Evolutionary conservation across 805 yeast genomes (phyloP), one percentile per base, ranked within the genome.

Genomic region (Yamadazyma nakazawae): DNA sequence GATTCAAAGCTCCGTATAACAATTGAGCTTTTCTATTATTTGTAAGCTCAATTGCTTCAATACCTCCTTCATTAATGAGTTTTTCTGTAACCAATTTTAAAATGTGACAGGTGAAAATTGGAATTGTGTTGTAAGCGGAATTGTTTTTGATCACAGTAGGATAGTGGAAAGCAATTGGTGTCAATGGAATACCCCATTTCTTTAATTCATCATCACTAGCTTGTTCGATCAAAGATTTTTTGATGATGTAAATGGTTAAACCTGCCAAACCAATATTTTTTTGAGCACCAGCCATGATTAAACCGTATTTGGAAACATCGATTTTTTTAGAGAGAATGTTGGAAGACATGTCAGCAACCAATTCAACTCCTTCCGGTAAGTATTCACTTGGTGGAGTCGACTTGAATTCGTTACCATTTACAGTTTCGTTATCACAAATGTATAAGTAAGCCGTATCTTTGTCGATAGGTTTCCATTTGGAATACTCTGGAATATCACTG

Each of bases 191-290:
- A 14, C 79, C 79, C 43, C 82, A 68, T 32, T 70, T 67, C 37
- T 63, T 72, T 56, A 90, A 72, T 54, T 81, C 82, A 1, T 72
- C 84, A 53, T 81, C 87, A 2, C 80, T 55, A 3, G 89, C 81
- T 53, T 81, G 81, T 24, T 82, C 85, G 24, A 94, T 68, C 46
- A 94, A 75, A 1, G 83, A 61, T 64, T 90, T 92, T 68, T 88
- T 89, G 67, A 91, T 84, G 58, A 94, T 92, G 66, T 90, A 92
- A 52, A 94, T 76, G 13, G 97, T 85, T 54, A 94, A 80, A 34
- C 99, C 99, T 9, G 99, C 97, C 61, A 94, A 73, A 46, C 99
- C 99, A 61, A 94, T 89, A 66, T 94, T 94, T 70, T 94, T 94
- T 70, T 94, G 99, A 24, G 98, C 99, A 52, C 99, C 99, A 16